Conservation (phyloP, 139 green algal genomes). For the Auxenochlorella pyrenoidosa region DNA sequence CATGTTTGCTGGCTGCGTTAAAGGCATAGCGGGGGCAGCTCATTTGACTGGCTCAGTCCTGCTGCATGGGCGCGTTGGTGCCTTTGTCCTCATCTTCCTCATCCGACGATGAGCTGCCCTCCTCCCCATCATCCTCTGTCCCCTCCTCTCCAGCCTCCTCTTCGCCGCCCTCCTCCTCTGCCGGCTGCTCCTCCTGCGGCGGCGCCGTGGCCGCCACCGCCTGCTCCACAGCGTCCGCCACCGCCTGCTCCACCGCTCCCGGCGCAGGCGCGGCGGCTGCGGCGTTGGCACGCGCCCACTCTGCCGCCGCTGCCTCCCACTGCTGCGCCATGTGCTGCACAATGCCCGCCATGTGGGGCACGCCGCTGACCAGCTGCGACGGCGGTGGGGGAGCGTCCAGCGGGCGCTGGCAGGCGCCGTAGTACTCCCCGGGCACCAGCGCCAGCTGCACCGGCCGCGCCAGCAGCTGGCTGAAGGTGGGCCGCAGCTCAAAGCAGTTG, state of each 20-base stretch:
- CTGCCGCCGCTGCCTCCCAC: conserved; percentile 41
- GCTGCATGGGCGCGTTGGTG: not conserved
- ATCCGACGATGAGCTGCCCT: not conserved
- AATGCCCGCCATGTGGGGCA: conserved; percentile 64
- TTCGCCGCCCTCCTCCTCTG: not conserved
- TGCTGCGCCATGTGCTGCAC: conserved; percentile 64
- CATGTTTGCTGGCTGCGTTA: no score
- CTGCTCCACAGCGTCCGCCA: conserved; percentile 15
- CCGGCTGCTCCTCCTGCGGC: not conserved
- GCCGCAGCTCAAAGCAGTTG: conserved; percentile 95
- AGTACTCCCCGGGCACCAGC: conserved; percentile 65
- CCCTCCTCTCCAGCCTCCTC: not conserved
- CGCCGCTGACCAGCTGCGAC: conserved; percentile 49
- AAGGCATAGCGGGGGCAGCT: not conserved
- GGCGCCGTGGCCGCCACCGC: conserved; percentile 21
- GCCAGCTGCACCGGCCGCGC: conserved; percentile 80
- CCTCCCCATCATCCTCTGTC: not conserved
- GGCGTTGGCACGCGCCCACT: not conserved
- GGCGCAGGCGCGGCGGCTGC: not conserved
- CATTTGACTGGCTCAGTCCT: not conserved
- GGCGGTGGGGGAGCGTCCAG: conserved; percentile 34
- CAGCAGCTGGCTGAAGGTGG: conserved; percentile 86
- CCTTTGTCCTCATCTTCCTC: not conserved
- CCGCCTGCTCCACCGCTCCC: conserved; percentile 9
- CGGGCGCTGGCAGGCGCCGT: conserved; percentile 27